These are phyloP conservation scores for Pseudocercospora eumusae DNA, from an alignment of 2,329 filamentous ascomycete genomes.

Conservation along the genomic window DNA sequence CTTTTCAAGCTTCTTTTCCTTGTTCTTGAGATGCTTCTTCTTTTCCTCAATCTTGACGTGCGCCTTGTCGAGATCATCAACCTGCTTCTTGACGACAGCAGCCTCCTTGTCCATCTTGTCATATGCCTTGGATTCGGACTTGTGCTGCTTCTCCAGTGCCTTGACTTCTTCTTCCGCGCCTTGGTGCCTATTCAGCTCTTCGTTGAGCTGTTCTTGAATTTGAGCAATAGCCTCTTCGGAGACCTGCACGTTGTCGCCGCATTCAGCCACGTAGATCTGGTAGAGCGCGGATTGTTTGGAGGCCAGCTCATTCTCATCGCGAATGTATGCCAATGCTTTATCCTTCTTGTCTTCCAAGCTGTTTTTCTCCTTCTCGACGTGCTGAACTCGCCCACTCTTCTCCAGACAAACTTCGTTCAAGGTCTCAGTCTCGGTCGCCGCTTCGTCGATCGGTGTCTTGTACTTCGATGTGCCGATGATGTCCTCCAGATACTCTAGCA, in stretches of 20 bases:
- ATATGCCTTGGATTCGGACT: conserved; percentile 78
- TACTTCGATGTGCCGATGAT: conserved; percentile 99
- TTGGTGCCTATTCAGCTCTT: conserved; percentile 86
- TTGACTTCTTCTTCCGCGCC: conserved; percentile 90
- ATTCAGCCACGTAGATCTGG: conserved; percentile 86
- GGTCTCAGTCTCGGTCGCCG: conserved; percentile 82
- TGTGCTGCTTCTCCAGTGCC: conserved; percentile 80
- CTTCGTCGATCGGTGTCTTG: conserved; percentile 94
- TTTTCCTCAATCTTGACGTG: conserved; percentile 98
- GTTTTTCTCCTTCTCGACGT: conserved; percentile 96
- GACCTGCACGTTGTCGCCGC: conserved; percentile 82
- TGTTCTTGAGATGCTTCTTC: conserved; percentile 85
- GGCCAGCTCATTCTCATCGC: conserved; percentile 88
- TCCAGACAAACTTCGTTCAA: conserved; percentile 94
- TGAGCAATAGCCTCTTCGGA: conserved; percentile 88
- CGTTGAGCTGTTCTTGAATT: conserved; percentile 81
- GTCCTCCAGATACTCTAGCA: conserved; percentile 95
- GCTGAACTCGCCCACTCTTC: conserved; percentile 92
- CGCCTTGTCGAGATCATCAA: conserved; percentile 92
- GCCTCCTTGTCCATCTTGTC: conserved; percentile 79
- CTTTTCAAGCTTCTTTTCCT: conserved; percentile 95
- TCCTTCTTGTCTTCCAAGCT: conserved; percentile 95
- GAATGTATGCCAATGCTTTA: conserved; percentile 83
- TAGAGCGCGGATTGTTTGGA: conserved; percentile 90
- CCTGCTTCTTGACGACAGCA: conserved; percentile 78